phyloP scores from a whole-genome alignment of 1,284 basidiomycete species.

The Leccinum fallax region DNA sequence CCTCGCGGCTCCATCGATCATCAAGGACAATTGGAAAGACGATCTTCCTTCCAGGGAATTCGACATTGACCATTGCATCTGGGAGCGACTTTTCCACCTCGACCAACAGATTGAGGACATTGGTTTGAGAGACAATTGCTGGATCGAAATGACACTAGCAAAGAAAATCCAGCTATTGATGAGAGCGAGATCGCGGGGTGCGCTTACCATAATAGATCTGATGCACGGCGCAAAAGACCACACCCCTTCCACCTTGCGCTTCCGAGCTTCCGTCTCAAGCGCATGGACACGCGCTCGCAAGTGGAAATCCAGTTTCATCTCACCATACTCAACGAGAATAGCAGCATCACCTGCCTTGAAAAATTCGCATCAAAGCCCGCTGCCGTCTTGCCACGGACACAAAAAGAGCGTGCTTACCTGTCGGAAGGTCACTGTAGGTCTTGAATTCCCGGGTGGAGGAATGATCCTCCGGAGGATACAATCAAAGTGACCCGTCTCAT shows the following conservation, averaged over 20 bases:
- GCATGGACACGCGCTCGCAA: constrained; percentile 58
- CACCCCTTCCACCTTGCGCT: constrained; percentile 40
- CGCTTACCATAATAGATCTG: constrained; percentile 53
- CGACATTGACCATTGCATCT: constrained; percentile 42
- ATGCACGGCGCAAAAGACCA: constrained; percentile 56
- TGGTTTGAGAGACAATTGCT: constrained; percentile 39
- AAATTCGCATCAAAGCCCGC: background rate
- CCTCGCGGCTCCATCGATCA: constrained; percentile 59
- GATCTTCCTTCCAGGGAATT: constrained; percentile 54
- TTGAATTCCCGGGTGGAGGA: constrained; percentile 11
- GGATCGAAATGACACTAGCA: constrained; percentile 55
- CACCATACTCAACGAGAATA: constrained; percentile 62
- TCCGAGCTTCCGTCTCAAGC: constrained; percentile 47
- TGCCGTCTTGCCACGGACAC: background rate
- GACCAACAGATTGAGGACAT: constrained; percentile 45
- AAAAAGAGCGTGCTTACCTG: constrained; percentile 36
- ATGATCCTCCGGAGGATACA: constrained; percentile 18
- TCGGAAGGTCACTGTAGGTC: constrained; percentile 44
- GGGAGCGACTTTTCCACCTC: constrained; percentile 43
- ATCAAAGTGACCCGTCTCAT: background rate
- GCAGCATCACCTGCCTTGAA: constrained; percentile 56
- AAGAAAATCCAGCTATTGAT: background rate
- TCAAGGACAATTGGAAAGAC: constrained; percentile 66
- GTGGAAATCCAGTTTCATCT: constrained; percentile 50
- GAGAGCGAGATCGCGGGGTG: background rate